phyloP scores from a whole-genome alignment of 2,329 filamentous ascomycete species.

The Microcyclosporella mali region DNA sequence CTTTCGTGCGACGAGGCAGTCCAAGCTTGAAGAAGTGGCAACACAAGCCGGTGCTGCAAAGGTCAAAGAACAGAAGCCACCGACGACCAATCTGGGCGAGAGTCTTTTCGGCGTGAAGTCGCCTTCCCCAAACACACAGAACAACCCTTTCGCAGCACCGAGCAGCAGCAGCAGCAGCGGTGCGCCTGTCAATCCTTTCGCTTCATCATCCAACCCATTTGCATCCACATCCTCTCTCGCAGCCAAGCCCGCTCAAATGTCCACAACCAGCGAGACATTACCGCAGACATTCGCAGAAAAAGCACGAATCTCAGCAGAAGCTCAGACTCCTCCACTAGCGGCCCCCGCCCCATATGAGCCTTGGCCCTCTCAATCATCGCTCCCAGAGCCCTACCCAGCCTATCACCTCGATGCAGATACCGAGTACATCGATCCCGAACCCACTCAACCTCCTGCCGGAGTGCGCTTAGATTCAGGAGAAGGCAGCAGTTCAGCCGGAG shows the following conservation, averaged over 20 bases:
- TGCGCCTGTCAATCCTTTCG: slow-evolving; percentile 51
- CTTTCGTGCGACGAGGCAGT: slow-evolving; percentile 60
- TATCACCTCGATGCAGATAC: slow-evolving; percentile 85
- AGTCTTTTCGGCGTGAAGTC: slow-evolving; percentile 63
- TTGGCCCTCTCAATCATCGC: slow-evolving; percentile 64
- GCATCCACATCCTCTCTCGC: slow-evolving; percentile 38
- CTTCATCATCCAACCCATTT: slow-evolving; percentile 54
- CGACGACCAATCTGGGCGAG: slow-evolving; percentile 51
- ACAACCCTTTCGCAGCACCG: slow-evolving; percentile 57
- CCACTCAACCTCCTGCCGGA: slow-evolving; percentile 43
- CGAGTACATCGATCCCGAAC: slow-evolving; percentile 67
- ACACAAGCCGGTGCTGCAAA: slow-evolving; percentile 22
- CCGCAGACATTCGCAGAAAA: slow-evolving; percentile 30
- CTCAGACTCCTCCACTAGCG: slow-evolving; percentile 25
- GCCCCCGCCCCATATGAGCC: slow-evolving; percentile 47
- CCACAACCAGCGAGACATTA: slow-evolving; percentile 18
- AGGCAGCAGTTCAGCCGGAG: slow-evolving; percentile 25
- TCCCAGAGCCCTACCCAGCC: slow-evolving; percentile 65
- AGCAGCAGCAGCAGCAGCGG: slow-evolving; percentile 29
- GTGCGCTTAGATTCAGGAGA: slow-evolving; percentile 26
- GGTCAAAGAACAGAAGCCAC: slow-evolving; percentile 28
- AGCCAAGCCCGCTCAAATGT: slow-evolving; percentile 39
- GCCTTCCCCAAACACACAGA: slow-evolving; percentile 23
- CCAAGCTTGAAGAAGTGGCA: slow-evolving; percentile 6
- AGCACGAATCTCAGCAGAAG: slow-evolving; percentile 26